These are phyloP conservation scores for Debaryomyces nepalensis DNA, from an alignment of 1,139 yeast genomes.

Conservation along the genomic window DNA sequence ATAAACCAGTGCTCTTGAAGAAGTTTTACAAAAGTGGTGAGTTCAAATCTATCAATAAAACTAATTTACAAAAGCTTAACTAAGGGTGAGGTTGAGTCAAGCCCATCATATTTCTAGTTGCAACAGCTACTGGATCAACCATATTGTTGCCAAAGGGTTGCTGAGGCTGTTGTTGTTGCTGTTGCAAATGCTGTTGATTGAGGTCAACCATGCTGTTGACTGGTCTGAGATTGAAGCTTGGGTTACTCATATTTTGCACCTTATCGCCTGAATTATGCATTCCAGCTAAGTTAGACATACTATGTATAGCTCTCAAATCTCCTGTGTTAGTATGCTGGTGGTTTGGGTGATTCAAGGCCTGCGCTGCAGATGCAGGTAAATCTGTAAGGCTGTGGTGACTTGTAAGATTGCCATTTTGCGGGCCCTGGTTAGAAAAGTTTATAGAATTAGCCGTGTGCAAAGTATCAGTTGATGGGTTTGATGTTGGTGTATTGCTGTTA, in stretches of 20 bases:
- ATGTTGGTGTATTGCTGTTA: slow-evolving; percentile 9
- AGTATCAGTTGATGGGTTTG: slow-evolving; percentile 20
- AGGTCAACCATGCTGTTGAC: slow-evolving; percentile 44
- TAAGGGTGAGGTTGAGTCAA: slow-evolving; percentile 9
- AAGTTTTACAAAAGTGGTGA: not conserved
- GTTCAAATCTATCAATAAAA: slow-evolving; percentile 1
- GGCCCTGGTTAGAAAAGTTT: slow-evolving; percentile 2
- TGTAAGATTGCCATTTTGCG: slow-evolving; percentile 11
- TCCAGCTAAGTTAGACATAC: slow-evolving; percentile 43
- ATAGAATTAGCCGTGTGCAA: slow-evolving; percentile 18
- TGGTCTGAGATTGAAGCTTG: slow-evolving; percentile 29
- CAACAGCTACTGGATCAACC: slow-evolving; percentile 10
- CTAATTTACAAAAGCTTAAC: slow-evolving; percentile 2
- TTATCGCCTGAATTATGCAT: slow-evolving; percentile 13
- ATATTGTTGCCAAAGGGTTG: slow-evolving; percentile 10
- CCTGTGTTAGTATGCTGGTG: slow-evolving; percentile 12
- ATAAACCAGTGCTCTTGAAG: too few relatives aligned
- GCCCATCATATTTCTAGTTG: slow-evolving; percentile 9
- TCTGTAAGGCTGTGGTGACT: slow-evolving; percentile 34
- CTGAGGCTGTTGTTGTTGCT: slow-evolving; percentile 7
- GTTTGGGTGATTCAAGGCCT: slow-evolving; percentile 23
- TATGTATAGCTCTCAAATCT: slow-evolving; percentile 40
- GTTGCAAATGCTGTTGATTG: slow-evolving; percentile 24
- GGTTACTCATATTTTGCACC: slow-evolving; percentile 11
- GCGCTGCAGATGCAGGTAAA: slow-evolving; percentile 37